Evolutionary conservation across 371 early-diverging fungal genomes (phyloP).

Genomic region (Lichtheimia ramosa): DNA sequence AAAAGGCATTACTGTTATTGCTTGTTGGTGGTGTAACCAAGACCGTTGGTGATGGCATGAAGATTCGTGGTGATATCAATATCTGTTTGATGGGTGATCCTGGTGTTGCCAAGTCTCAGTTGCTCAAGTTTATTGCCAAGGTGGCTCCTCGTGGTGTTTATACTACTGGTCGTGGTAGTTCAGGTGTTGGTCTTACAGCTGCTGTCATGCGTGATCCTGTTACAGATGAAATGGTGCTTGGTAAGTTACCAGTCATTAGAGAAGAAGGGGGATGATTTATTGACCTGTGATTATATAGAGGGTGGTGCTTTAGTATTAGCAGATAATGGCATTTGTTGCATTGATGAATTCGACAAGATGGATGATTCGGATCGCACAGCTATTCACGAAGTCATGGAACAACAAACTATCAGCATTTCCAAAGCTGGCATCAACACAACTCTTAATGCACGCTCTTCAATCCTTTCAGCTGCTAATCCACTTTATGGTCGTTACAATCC

Average conservation of each 20-base stretch:
- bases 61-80: slow-evolving; percentile 95
- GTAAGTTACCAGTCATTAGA: slow-evolving; percentile 25
- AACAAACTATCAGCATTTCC: slow-evolving; percentile 89
- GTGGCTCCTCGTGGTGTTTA: slow-evolving; percentile 91
- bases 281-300: slow-evolving; percentile 43
- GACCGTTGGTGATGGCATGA: slow-evolving; percentile 88
- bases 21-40: slow-evolving; percentile 91
- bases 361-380: slow-evolving; percentile 87
- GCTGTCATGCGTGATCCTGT: slow-evolving; percentile 85
- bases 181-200: slow-evolving; percentile 96
- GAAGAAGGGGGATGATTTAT: background rate
- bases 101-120: slow-evolving; percentile 95
- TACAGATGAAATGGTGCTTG: slow-evolving; percentile 85
- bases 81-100: slow-evolving; percentile 99
- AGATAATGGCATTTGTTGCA: slow-evolving; percentile 92
- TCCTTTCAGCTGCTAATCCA: slow-evolving; percentile 92
- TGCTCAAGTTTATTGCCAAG: slow-evolving; percentile 86
- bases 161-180: slow-evolving; percentile 89
- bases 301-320: slow-evolving; percentile 92
- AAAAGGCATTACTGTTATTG: slow-evolving; percentile 88
- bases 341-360: slow-evolving; percentile 96
- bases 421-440: slow-evolving; percentile 96
- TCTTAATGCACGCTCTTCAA: slow-evolving; percentile 88
- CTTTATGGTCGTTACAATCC: slow-evolving; percentile 86
- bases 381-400: slow-evolving; percentile 97